phyloP scores from a whole-genome alignment of 164 flowering plant genomes.

The Nymphaea colorata region DNA sequence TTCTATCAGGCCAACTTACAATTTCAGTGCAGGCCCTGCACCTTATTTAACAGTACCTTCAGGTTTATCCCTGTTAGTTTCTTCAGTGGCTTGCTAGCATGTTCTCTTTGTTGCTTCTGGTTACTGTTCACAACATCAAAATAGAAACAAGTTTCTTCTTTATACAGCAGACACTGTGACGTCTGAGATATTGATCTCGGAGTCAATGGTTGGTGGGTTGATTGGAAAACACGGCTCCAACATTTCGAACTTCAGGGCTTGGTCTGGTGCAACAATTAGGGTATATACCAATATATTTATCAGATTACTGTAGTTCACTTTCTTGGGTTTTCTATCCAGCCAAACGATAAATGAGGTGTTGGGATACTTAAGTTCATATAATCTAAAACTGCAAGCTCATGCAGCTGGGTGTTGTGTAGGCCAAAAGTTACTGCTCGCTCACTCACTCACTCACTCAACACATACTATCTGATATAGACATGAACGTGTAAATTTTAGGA shows the following conservation, averaged over 20 bases:
- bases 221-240: slow-evolving; percentile 76
- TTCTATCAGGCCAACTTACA: slow-evolving; percentile 57
- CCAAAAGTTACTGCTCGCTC: background rate
- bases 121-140: background rate
- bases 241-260: slow-evolving; percentile 68
- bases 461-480: background rate
- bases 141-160: slow-evolving; percentile 1
- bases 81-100: background rate
- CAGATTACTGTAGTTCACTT: background rate
- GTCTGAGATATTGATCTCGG: slow-evolving; percentile 62
- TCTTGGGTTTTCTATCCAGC: background rate
- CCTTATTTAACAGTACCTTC: background rate
- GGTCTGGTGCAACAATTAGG: slow-evolving; percentile 80
- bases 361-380: background rate
- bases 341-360: background rate
- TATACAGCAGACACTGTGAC: slow-evolving; percentile 81
- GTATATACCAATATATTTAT: slow-evolving; percentile 16
- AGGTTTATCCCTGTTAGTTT: background rate
- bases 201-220: slow-evolving; percentile 77
- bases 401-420: background rate
- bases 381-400: background rate
- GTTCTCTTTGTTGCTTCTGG: background rate
- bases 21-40: slow-evolving; percentile 19
- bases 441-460: background rate
- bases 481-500: background rate